Conservation (phyloP, 2,329 filamentous ascomycete species). For the Akanthomyces lecanii region DNA sequence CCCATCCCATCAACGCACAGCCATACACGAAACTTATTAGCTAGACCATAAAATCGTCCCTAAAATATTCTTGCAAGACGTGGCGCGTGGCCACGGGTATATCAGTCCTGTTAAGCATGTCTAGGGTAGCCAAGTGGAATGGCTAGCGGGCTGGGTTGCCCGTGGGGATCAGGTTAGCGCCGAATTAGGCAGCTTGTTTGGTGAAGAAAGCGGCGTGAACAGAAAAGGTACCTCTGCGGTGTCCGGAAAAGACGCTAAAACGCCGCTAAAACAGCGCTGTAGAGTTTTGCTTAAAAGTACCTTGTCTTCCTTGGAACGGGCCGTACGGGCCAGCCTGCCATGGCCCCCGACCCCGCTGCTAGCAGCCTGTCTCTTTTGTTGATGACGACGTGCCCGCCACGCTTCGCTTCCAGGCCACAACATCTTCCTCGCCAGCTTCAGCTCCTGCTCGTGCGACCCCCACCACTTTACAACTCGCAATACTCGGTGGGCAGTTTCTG, state of each 20-base stretch:
- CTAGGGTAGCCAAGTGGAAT: background rate
- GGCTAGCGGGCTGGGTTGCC: slow-evolving; percentile 8
- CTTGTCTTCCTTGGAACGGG: background rate
- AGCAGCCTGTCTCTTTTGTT: background rate
- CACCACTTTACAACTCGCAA: background rate
- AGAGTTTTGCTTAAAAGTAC: background rate
- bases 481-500: background rate
- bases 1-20: too few species aligned
- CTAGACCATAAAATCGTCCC: too few species aligned
- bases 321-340: background rate
- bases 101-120: background rate
- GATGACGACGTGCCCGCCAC: slow-evolving; percentile 9
- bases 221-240: background rate
- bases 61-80: background rate
- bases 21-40: too few species aligned
- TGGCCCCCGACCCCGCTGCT: background rate
- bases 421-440: background rate
- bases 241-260: background rate
- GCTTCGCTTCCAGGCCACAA: background rate
- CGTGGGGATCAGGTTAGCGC: slow-evolving; percentile 16
- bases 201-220: slow-evolving; percentile 1
- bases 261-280: background rate
- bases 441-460: slow-evolving; percentile 1
- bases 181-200: slow-evolving; percentile 14
- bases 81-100: background rate